Conservation (phyloP, 345 rosid genomes). For the Eucalyptus brandiana region DNA sequence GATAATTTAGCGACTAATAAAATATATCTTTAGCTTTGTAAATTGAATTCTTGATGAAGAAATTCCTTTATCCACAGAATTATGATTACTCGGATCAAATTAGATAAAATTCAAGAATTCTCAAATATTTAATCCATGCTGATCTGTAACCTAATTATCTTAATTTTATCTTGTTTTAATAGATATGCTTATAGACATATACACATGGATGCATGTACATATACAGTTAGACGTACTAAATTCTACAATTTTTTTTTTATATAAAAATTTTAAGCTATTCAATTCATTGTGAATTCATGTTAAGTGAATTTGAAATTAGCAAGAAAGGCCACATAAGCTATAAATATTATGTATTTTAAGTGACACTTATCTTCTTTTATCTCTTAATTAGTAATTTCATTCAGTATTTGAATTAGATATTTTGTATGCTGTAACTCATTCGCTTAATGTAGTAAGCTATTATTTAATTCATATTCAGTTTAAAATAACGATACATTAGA, state of each 20-base stretch:
- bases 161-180: too few species aligned
- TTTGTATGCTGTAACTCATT: background rate
- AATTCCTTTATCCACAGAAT: too few species aligned
- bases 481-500: too few species aligned
- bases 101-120: too few species aligned
- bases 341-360: background rate
- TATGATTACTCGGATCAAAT: too few species aligned
- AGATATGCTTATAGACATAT: too few species aligned
- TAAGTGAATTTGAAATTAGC: background rate
- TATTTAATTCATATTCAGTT: too few species aligned
- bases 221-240: background rate
- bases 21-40: background rate
- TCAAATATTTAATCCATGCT: too few species aligned
- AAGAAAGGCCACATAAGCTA: background rate
- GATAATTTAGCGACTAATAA: background rate
- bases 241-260: too few species aligned
- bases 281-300: background rate
- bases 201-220: background rate
- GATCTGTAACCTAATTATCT: too few species aligned
- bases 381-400: background rate
- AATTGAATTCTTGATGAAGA: background rate
- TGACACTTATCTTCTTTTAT: background rate
- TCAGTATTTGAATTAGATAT: too few species aligned
- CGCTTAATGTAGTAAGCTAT: background rate
- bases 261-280: background rate